A percentile compares a stretch with the other conserved stretches of the same genome.
phyloP scores from a whole-genome alignment of 2,329 filamentous ascomycete species.

The Aspergillus viridinutans region DNA sequence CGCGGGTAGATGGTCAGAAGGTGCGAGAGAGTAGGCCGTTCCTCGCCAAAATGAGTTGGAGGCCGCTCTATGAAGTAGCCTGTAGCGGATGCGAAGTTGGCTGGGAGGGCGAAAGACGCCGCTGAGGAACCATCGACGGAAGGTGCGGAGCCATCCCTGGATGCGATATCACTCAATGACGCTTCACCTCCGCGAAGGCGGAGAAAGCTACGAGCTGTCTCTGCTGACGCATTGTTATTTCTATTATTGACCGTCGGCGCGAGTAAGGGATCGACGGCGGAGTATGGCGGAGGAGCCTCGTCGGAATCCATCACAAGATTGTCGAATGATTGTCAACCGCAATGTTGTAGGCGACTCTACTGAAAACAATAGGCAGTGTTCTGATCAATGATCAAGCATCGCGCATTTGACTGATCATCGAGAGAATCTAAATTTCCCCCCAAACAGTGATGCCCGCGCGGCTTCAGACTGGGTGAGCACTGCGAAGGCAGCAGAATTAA shows the following conservation, averaged over 20 bases:
- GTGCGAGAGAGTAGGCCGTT: constrained; percentile 28
- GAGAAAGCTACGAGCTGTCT: constrained; percentile 9
- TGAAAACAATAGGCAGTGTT: constrained; percentile 1
- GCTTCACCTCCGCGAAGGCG: constrained; percentile 19
- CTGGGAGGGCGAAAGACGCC: constrained; percentile 16
- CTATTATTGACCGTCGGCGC: constrained; percentile 15
- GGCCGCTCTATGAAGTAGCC: constrained; percentile 38
- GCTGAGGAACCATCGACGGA: constrained; percentile 6
- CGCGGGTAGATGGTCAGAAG: constrained; percentile 39
- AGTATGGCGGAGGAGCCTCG: constrained; percentile 41
- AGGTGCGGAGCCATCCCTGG: constrained; percentile 15
- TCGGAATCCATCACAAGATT: constrained; percentile 31
- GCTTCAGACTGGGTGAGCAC: background rate
- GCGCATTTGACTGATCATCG: constrained; percentile 5
- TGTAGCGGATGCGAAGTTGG: constrained; percentile 33
- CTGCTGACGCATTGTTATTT: constrained; percentile 13
- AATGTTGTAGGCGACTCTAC: background rate
- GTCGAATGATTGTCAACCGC: background rate
- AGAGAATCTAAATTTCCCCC: background rate
- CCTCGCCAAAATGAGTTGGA: constrained; percentile 20
- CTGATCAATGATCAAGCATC: constrained; percentile 14
- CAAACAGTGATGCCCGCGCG: background rate
- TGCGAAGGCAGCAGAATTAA: constrained; percentile 32
- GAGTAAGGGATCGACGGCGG: constrained; percentile 36
- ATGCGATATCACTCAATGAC: constrained; percentile 10